Conservation (phyloP, 148 eudicot species). For the Silene latifolia region DNA sequence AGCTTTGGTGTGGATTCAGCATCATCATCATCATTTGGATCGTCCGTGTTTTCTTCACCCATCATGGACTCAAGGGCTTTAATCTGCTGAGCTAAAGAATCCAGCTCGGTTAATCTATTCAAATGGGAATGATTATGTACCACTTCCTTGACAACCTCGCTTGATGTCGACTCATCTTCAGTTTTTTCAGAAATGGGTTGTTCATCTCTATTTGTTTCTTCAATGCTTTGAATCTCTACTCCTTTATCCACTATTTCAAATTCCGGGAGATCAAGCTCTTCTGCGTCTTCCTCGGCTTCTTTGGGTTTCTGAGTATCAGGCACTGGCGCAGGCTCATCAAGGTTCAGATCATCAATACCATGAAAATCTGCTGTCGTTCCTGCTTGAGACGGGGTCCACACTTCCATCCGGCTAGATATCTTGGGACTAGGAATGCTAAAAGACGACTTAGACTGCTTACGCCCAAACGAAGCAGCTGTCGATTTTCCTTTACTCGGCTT, state of each 20-base stretch:
- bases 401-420: conserved; percentile 47
- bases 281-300: conserved; percentile 41
- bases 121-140: conserved; percentile 66
- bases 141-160: conserved; percentile 87
- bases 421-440: conserved; percentile 92
- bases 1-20: conserved; percentile 46
- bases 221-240: conserved; percentile 52
- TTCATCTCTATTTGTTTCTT: conserved; percentile 32
- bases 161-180: conserved; percentile 53
- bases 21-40: conserved; percentile 41
- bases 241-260: conserved; percentile 92
- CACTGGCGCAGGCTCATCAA: conserved; percentile 63
- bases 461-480: conserved; percentile 43
- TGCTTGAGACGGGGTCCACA: conserved; percentile 66
- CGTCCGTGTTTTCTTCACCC: conserved; percentile 40
- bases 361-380: conserved; percentile 47
- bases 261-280: conserved; percentile 66
- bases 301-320: conserved; percentile 38
- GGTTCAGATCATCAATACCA: conserved; percentile 80
- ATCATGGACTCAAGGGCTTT: conserved; percentile 91
- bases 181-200: conserved; percentile 32
- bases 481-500: conserved; percentile 31
- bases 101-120: conserved; percentile 70
- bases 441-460: conserved; percentile 77
- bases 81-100: conserved; percentile 85